Percentiles rank a stretch among this genome's conserved stretches.
These are phyloP conservation scores for Trichosporon sp. DNA, from an alignment of 1,284 basidiomycete species.

Conservation along the genomic window DNA sequence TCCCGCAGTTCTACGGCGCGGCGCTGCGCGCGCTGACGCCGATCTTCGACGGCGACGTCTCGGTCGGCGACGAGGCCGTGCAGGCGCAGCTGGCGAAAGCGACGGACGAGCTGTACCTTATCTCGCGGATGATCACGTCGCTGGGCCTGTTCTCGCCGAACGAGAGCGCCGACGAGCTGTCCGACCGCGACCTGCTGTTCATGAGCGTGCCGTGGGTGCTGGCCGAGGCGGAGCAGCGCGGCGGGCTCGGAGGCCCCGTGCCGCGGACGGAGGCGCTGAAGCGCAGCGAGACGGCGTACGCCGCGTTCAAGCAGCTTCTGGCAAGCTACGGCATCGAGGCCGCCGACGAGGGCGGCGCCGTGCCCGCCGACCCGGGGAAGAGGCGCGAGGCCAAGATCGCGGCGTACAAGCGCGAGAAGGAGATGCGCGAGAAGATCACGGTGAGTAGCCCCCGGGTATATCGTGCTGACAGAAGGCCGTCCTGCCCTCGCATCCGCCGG, in stretches of 20 bases:
- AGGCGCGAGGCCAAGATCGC: conserved; percentile 79
- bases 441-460: conserved; percentile 49
- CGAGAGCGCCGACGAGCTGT: conserved; percentile 76
- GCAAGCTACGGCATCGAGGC: conserved; percentile 61
- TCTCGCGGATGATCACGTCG: conserved; percentile 41
- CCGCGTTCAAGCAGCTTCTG: conserved; percentile 57
- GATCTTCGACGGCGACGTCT: conserved; percentile 40
- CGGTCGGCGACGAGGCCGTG: conserved; percentile 25
- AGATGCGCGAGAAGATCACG: conserved; percentile 64
- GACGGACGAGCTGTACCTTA: conserved; percentile 44
- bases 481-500: conserved; percentile 52
- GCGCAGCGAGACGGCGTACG: conserved; percentile 61
- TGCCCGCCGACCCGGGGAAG: conserved; percentile 61
- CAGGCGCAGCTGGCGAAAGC: conserved; percentile 30
- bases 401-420: conserved; percentile 79
- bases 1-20: conserved; percentile 42
- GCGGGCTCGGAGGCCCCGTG: conserved; percentile 58
- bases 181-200: conserved; percentile 73
- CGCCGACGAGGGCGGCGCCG: conserved; percentile 36
- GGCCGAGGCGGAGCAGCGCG: conserved; percentile 66
- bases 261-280: conserved; percentile 60
- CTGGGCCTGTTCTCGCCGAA: conserved; percentile 80
- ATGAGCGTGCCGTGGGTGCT: conserved; percentile 68
- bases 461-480: conserved; percentile 51
- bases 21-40: conserved; percentile 38